Evolutionary conservation across 805 yeast genomes (phyloP).

Genomic region (Candida nanaspora): DNA sequence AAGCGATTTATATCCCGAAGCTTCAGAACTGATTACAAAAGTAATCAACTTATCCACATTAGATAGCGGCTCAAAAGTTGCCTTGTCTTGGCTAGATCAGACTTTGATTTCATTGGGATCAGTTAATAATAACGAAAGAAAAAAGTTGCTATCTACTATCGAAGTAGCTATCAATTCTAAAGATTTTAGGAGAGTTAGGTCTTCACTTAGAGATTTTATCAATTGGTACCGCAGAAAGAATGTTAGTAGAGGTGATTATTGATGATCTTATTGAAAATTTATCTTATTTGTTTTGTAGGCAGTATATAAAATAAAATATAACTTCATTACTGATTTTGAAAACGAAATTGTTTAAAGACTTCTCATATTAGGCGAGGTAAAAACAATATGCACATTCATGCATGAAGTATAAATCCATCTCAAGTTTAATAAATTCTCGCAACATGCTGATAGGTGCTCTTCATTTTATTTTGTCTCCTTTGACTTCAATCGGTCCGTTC

Average conservation of each 20-base stretch:
- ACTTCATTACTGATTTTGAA: no score
- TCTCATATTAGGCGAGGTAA: no score
- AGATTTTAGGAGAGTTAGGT: slow-evolving; percentile 68
- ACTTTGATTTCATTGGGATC: slow-evolving; percentile 32
- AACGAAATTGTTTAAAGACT: no score
- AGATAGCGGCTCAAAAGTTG: slow-evolving; percentile 29
- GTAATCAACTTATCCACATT: slow-evolving; percentile 47
- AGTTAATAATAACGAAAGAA: slow-evolving; percentile 65
- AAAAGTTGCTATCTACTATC: slow-evolving; percentile 51
- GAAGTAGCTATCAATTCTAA: slow-evolving; percentile 56
- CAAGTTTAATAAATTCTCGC: no score
- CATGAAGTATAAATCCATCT: no score
- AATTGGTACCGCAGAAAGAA: slow-evolving; percentile 80
- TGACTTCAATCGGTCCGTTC: no score
- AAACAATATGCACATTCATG: no score
- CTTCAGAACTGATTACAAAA: slow-evolving; percentile 66
- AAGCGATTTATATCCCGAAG: slow-evolving; percentile 61
- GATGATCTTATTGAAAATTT: neutral
- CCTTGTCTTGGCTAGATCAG: slow-evolving; percentile 52
- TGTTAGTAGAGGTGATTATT: slow-evolving; percentile 26
- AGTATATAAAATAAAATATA: no score
- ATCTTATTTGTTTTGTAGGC: neutral
- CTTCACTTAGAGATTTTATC: slow-evolving; percentile 68
- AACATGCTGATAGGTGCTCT: no score
- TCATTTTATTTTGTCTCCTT: no score